Evolutionary conservation across 768 basidiomycete species (phyloP), one percentile per base, ranked within the genome.

Genomic region (Trametes villosa): DNA sequence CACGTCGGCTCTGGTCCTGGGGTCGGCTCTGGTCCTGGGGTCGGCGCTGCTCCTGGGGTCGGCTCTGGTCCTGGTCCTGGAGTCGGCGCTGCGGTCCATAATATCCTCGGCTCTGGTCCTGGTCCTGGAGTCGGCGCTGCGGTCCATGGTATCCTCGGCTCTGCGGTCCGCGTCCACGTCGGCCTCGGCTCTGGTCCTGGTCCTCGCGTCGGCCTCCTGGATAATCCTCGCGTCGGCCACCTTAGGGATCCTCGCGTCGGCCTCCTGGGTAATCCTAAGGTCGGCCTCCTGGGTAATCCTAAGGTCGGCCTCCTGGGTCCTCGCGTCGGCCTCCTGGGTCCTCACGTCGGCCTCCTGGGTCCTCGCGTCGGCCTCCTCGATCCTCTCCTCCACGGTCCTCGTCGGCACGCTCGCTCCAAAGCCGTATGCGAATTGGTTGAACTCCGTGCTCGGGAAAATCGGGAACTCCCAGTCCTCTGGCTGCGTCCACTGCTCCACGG

Each of bases 371-470:
- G 30, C 17, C 12, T 48, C 29, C 9, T 30, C 27, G 18, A 29
- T 31, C 46, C 29, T 31, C 29, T 4, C n/a, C 29, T 27, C 3
- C 9, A 15, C 26, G 29, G 45, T 30, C 45, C 12, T 47, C 45
- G 12, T 29, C 24, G n/a, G n/a, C n/a, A n/a, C n/a, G n/a, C n/a
- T 34, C 17, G 42, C 20, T 8, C 24, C 44, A 12, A 26, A 45
- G 5, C 42, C 42, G 18, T 18, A 31, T 17, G 15, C 46, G 22
- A 54, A 24, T 20, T 45, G 9, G 30, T 45, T 33, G 42, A 54
- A 54, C 18, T 54, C 42, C n/a, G 53, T 34, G 42, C 53, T 54
- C 4, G 53, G 53, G 42, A 54, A 27, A 30, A 54, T 54, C 20
- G 53, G 53, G n/a, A 3, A 9, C n/a, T 45, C 30, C 42, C 42